Base-by-base conservation (phyloP, 2,329 filamentous ascomycete genomes). In the Reticulascus tulasneorum region DNA sequence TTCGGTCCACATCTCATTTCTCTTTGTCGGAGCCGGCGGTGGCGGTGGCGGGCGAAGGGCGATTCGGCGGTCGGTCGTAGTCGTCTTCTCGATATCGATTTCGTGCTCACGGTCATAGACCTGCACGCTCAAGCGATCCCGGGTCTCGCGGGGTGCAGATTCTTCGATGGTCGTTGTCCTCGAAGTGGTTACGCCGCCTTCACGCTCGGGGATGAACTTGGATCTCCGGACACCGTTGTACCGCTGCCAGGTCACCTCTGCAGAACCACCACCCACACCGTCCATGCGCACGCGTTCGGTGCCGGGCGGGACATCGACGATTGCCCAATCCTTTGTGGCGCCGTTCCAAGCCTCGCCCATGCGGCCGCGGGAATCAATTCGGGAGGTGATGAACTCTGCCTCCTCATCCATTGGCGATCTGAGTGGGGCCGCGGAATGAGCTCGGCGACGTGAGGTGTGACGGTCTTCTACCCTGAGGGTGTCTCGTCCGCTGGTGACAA, bases 1-100 rank as follows among this genome's bases (percentile, higher is more conserved):
- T 63, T 97, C 93, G 0, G 93, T 98, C 91, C 91, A 97, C 68
- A 94, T 86, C 41, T 84, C 79, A 37, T 76, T 73, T 21, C 73
- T 64, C 33, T 70, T 71, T 16, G 67, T 59, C 11, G 58, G 56
- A n/a, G n/a, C n/a, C n/a, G n/a, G n/a, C 12, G 62, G 52, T 35
- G 51, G 62, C 38, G 47, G 56, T 32, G 44, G 59, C 43, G 53
- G 58, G 19, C 61, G 63, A 37, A 63, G 59, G 16, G 53, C 48
- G 46, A 66, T 65, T 45, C 59, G 67, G 45, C 65, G 65, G 44
- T 82, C 78, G 13, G 66, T 69, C 17, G 71, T 66, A 13, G 66
- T 69, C 17, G 71, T 66, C 48, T 76, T 73, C 32, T 78, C 74
- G 20, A 79, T 64, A 32, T 78, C 74, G 25, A 74, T 59, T 21